These are phyloP conservation scores for Parathielavia hyrcaniae DNA, from an alignment of 495 filamentous ascomycete species.

Conservation along the genomic window DNA sequence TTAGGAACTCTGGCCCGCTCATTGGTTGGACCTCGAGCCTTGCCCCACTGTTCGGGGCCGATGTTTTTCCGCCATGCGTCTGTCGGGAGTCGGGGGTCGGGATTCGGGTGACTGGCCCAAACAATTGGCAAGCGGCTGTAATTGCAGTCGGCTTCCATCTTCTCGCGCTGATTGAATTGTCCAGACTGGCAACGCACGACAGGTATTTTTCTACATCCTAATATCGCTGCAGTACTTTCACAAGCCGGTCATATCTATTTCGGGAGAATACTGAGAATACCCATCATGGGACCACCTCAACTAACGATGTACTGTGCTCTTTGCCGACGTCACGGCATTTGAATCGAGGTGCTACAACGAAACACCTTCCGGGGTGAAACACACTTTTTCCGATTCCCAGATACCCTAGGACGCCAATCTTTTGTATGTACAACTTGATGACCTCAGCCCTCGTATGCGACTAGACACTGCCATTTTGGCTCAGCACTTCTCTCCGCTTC, in stretches of 20 bases:
- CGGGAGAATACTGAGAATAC: background rate
- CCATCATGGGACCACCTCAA: background rate
- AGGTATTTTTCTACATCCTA: background rate
- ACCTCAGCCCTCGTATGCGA: no score
- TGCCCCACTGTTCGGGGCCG: conserved; percentile 15
- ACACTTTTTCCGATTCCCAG: conserved; percentile 4
- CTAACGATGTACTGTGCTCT: background rate
- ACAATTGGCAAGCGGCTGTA: no score
- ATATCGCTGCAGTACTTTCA: background rate
- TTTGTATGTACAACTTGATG: background rate
- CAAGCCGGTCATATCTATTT: no score
- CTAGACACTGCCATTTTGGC: conserved; percentile 20
- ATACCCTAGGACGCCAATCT: conserved; percentile 6
- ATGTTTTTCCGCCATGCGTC: conserved; percentile 25
- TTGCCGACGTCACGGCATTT: background rate
- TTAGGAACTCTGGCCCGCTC: conserved; percentile 34
- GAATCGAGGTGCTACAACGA: background rate
- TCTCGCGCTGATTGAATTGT: no score
- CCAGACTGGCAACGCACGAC: background rate
- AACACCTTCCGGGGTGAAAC: background rate
- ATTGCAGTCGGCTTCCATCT: no score
- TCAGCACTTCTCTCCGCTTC: conserved; percentile 49
- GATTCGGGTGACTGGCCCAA: no score
- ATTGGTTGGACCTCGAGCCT: conserved; percentile 26
- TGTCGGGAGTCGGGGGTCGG: background rate